Base-by-base conservation (phyloP, 352 stramenopile species). In the Phytophthora niederhauseri region DNA sequence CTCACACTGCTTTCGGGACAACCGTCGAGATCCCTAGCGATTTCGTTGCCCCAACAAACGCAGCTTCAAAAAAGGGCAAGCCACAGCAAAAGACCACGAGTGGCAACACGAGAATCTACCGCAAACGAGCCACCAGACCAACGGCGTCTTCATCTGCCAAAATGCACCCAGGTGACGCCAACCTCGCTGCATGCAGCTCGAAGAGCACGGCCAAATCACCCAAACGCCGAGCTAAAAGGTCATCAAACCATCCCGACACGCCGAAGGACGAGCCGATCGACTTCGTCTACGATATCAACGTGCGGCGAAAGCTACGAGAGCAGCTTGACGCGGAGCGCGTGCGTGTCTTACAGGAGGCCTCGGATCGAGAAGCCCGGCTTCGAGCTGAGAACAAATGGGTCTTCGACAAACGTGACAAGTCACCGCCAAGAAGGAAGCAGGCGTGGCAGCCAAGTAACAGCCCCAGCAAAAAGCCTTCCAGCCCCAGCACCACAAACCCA, bases 251-350 rank as follows among this genome's bases (percentile, higher is more conserved):
- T 17, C 9, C 43, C 17, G 43, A 24, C 6, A 19, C 7, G 17
- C 24, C 55, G 46, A 61, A 55, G 15, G 6, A 41, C 20, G 62
- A 80, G 19, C 54, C 67, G 0, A 57, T 92, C 3, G 86, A 94
- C 57, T 94, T 90, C 70, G 81, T 92, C 4, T 94, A 94, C 68
- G 84, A 94, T 65, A 56, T 92, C 26, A 58, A 70, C 43, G 65
- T 83, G 14, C 76, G 86, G 26, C 78, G 83, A 30, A 65, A 67
- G 52, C 67, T 94, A 28, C 80, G 87, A 5, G 73, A 87, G n/a
- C 67, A 80, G 53, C 70, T 93, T 46, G 87, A 94, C 51, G 61
- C 48, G 20, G 80, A 90, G 24, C 84, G 87, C 6, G 20, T 38
- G 1, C 64, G 78, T 6, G 34, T 83, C 3, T 66, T 79, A 0